Percentiles rank a stretch among this genome's conserved stretches.
phyloP scores from a whole-genome alignment of 129 eudicot genomes.

The Ambrosia artemisiifolia region DNA sequence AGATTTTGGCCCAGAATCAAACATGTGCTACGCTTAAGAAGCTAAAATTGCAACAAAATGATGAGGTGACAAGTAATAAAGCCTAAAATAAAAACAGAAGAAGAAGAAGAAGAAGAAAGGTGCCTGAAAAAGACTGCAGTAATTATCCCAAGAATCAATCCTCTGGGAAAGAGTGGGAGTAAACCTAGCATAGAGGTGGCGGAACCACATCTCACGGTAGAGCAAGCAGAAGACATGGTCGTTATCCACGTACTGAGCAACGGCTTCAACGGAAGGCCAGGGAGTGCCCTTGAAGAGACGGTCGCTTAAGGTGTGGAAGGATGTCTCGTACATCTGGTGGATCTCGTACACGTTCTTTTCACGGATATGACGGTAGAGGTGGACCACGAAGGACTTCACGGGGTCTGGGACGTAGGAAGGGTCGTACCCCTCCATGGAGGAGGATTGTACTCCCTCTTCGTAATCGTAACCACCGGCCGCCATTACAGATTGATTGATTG shows the following conservation, averaged over 20 bases:
- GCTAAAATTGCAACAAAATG: no score
- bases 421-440: conserved; percentile 46
- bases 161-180: conserved; percentile 70
- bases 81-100: no score
- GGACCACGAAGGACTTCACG: conserved; percentile 82
- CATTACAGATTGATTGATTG: conserved; percentile 28
- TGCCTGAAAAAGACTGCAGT: conserved; percentile 85
- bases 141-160: conserved; percentile 93
- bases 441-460: conserved; percentile 50
- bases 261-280: conserved; percentile 95
- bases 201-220: conserved; percentile 98
- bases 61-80: no score
- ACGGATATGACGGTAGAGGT: conserved; percentile 87
- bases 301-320: conserved; percentile 75
- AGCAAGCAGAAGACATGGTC: conserved; percentile 90
- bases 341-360: conserved; percentile 96
- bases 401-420: conserved; percentile 87
- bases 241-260: conserved; percentile 81
- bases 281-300: conserved; percentile 81
- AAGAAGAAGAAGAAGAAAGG: neutral
- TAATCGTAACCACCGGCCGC: conserved; percentile 58
- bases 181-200: conserved; percentile 74
- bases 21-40: no score
- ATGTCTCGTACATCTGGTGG: conserved; percentile 93
- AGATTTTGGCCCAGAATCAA: no score